A percentile compares a stretch with the other conserved stretches of the same genome.
These are phyloP conservation scores for Bullera alba DNA, from an alignment of 768 basidiomycete genomes.

Conservation along the genomic window DNA sequence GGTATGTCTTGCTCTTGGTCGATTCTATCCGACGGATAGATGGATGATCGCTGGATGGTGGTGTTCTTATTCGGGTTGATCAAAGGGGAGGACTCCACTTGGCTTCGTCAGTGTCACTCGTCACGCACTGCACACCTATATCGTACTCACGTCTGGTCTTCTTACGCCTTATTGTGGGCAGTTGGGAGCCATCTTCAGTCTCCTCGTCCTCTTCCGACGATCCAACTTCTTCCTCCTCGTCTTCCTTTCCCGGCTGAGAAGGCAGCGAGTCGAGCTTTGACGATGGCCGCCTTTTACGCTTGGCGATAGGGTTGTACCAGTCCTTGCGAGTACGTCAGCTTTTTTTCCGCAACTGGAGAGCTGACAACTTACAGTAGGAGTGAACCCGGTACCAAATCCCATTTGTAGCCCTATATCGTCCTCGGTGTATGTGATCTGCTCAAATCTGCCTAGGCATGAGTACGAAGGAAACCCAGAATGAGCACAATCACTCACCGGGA, in stretches of 20 bases:
- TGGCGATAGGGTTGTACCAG: conserved; percentile 23
- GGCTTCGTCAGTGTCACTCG: background rate
- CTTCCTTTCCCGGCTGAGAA: conserved; percentile 8
- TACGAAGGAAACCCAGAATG: background rate
- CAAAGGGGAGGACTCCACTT: background rate
- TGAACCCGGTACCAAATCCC: conserved; percentile 14
- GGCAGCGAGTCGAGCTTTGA: conserved; percentile 19
- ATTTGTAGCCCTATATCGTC: conserved; percentile 13
- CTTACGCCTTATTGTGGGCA: background rate
- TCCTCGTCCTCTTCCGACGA: conserved; percentile 10
- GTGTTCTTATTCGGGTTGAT: background rate
- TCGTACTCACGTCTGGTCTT: background rate
- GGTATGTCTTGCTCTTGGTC: background rate
- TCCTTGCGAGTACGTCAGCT: too few relatives aligned
- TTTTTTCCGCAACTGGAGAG: too few relatives aligned
- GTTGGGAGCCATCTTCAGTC: conserved; percentile 5
- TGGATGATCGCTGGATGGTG: conserved; percentile 9
- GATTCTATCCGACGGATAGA: conserved; percentile 7
- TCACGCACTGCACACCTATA: background rate
- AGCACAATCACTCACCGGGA: conserved; percentile 20
- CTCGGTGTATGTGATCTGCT: conserved; percentile 30
- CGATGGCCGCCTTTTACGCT: conserved; percentile 12
- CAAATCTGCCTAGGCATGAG: conserved; percentile 13
- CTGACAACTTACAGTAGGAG: conserved; percentile 18
- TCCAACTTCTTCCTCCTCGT: conserved; percentile 10